Base-by-base conservation (phyloP, 2,329 filamentous ascomycete species). In the Drechslerella dactyloides region DNA sequence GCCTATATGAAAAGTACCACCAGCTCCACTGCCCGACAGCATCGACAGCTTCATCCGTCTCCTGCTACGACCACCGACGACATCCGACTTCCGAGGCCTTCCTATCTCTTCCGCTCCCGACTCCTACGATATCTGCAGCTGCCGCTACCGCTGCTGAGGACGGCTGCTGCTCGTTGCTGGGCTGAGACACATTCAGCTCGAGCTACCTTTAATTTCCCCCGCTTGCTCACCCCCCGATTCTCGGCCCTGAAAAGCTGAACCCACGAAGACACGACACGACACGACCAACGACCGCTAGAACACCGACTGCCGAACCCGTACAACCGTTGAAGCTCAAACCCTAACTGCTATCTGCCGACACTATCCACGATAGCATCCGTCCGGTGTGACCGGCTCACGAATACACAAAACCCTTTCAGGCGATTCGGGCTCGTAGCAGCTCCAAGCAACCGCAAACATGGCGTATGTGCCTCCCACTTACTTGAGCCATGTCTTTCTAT, bases 371-470 rank as follows among this genome's bases (percentile, higher is more conserved):
- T 30, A 56, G 53, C 17, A 13, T 56, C 35, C 40, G 19, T 61
- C 57, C 57, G 57, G 57, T 37, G 24, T 27, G 30, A 30, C 57
- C 46, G 57, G 56, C 17, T 21, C 17, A 21, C 15, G 23, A 60
- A 50, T n/a, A 46, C 46, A 42, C 57, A 61, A 53, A 48, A 53
- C 37, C 46, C 17, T 23, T 24, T 19, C 27, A 10, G 33, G 15
- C 40, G 10, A 19, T 11, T 15, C n/a, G 54, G 46, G 66, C 48
- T 57, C 54, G 35, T 37, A 70, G 58, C 11, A 69, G 65, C 65
- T 64, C 50, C 44, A 2, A 53, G 48, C 27, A 62, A 42, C 53
- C 59, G 66, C 66, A 64, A 64, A 63, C 24, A 72, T 72, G 68
- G 68, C 68, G 68, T 70, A 70, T 46, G 66, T 70, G 58, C 51